Conservation (phyloP, 306 rosid genomes). For the Delonix regia region DNA sequence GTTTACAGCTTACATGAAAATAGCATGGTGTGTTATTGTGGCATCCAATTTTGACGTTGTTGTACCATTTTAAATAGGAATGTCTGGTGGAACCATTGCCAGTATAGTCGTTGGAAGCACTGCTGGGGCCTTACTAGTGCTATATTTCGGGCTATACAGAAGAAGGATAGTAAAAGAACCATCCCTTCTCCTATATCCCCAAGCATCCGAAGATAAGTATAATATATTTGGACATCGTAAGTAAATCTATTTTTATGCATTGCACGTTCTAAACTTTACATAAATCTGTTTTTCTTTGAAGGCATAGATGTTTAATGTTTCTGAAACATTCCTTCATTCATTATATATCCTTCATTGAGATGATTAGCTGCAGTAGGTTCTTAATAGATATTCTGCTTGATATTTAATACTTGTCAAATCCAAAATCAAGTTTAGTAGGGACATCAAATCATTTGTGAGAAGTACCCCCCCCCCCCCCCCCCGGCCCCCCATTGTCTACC, state of each 20-base stretch:
- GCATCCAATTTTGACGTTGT: slow-evolving; percentile 39
- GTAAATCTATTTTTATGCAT: neutral
- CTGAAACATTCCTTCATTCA: no score
- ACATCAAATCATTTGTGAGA: no score
- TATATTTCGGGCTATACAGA: slow-evolving; percentile 45
- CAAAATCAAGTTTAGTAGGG: no score
- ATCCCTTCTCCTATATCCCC: slow-evolving; percentile 38
- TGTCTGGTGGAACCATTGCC: slow-evolving; percentile 54
- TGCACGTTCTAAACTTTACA: neutral
- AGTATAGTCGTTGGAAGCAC: slow-evolving; percentile 57
- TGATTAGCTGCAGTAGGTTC: no score
- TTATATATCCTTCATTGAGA: no score
- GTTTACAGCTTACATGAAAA: slow-evolving; percentile 1
- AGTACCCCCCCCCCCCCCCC: no score
- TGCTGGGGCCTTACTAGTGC: slow-evolving; percentile 44
- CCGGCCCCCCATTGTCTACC: no score
- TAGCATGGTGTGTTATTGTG: slow-evolving; percentile 28
- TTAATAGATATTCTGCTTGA: no score
- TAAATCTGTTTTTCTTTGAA: no score
- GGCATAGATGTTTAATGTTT: no score
- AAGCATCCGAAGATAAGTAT: slow-evolving; percentile 38
- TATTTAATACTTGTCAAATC: no score
- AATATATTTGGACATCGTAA: slow-evolving; percentile 48
- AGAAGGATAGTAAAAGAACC: slow-evolving; percentile 49
- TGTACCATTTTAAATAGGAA: slow-evolving; percentile 51